Conservation (phyloP, 352 stramenopile genomes). For the Peronospora farinosa region DNA sequence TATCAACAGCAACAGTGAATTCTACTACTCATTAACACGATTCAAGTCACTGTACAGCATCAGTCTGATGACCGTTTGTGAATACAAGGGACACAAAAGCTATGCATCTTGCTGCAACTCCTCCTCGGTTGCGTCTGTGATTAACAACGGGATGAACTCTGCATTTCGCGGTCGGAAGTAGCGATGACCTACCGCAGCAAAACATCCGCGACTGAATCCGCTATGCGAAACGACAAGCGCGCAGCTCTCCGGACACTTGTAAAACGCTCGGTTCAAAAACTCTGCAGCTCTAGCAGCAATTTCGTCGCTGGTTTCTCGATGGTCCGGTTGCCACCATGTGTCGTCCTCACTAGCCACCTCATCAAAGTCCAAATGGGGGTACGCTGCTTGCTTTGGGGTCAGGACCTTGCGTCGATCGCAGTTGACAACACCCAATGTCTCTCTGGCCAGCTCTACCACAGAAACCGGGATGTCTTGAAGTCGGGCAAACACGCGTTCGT, state of each 20-base stretch:
- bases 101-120: slow-evolving; percentile 17
- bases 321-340: slow-evolving; percentile 44
- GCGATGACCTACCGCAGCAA: slow-evolving; percentile 46
- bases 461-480: slow-evolving; percentile 35
- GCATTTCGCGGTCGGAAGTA: slow-evolving; percentile 64
- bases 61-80: slow-evolving; percentile 4
- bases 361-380: slow-evolving; percentile 49
- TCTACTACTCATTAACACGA: slow-evolving; percentile 8
- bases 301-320: slow-evolving; percentile 55
- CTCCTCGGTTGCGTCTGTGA: slow-evolving; percentile 32
- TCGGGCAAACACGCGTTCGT: slow-evolving; percentile 33
- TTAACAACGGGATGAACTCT: slow-evolving; percentile 58
- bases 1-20: neutral
- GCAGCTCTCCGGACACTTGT: slow-evolving; percentile 28
- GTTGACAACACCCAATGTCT: slow-evolving; percentile 62
- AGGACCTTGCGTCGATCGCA: slow-evolving; percentile 51
- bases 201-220: slow-evolving; percentile 59
- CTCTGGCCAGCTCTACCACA: slow-evolving; percentile 46
- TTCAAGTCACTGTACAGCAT: slow-evolving; percentile 22
- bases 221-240: slow-evolving; percentile 61
- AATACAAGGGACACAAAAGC: slow-evolving; percentile 1
- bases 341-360: slow-evolving; percentile 42
- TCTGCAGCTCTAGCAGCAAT: slow-evolving; percentile 42
- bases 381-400: slow-evolving; percentile 31
- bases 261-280: slow-evolving; percentile 49